Conservation (phyloP, 441 rosid genomes). For the Erodium chrysanthum region DNA sequence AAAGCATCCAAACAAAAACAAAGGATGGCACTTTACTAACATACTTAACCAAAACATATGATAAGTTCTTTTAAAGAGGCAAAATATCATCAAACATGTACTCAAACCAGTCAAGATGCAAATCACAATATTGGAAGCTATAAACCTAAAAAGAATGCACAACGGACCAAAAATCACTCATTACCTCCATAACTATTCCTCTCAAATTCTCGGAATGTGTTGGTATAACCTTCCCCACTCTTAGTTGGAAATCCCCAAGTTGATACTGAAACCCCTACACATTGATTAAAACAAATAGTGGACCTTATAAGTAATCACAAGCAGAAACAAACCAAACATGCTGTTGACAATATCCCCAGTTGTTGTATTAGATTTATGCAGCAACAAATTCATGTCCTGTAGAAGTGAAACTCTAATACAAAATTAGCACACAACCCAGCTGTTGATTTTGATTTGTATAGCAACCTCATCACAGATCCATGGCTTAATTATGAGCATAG, state of each 20-base stretch:
- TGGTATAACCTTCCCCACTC: conserved; percentile 77
- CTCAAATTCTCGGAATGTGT: conserved; percentile 69
- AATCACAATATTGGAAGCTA: too few relatives aligned
- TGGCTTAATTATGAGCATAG: background rate
- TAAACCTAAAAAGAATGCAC: too few relatives aligned
- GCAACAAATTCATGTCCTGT: background rate
- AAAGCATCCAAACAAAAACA: too few relatives aligned
- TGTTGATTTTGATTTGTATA: background rate
- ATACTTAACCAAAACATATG: too few relatives aligned
- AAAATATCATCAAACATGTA: too few relatives aligned
- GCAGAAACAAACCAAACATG: too few relatives aligned
- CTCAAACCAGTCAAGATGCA: too few relatives aligned
- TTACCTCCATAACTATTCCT: conserved; percentile 86
- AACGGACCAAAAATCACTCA: too few relatives aligned
- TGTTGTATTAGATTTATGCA: too few relatives aligned
- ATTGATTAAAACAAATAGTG: background rate
- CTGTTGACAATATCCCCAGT: too few relatives aligned
- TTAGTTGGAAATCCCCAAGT: conserved; percentile 70
- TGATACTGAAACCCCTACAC: conserved; percentile 74
- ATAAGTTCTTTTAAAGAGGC: too few relatives aligned
- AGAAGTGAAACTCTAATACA: background rate
- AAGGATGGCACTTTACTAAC: too few relatives aligned
- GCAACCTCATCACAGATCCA: background rate
- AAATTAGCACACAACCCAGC: background rate
- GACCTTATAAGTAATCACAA: background rate